Evolutionary conservation across 805 yeast genomes (phyloP).

Genomic region (Monosporozyma solicola): DNA sequence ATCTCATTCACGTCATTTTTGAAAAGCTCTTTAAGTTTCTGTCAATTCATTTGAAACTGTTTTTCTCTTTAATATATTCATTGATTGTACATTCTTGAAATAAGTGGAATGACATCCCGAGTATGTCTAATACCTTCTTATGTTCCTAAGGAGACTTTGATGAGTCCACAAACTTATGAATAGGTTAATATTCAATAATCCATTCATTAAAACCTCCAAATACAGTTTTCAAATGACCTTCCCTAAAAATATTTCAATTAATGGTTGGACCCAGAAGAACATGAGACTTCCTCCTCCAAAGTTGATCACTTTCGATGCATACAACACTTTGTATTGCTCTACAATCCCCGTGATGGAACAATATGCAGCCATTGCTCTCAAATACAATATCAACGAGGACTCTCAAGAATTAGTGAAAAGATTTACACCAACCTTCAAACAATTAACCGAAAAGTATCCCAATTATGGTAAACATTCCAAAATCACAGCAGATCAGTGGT

Average conservation of each 20-base stretch:
- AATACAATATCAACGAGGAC: conserved; percentile 35
- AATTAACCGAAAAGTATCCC: conserved; percentile 38
- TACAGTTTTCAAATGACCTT: conserved; percentile 8
- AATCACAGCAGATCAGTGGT: conserved; percentile 41
- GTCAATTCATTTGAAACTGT: background rate
- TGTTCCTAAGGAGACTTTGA: background rate
- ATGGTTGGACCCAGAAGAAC: conserved; percentile 6
- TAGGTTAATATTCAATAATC: background rate
- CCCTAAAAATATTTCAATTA: conserved; percentile 11
- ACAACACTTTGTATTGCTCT: conserved; percentile 57
- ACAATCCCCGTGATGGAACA: conserved; percentile 43
- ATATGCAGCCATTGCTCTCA: conserved; percentile 41
- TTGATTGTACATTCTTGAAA: background rate
- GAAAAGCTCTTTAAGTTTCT: background rate
- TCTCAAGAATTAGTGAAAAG: conserved; percentile 17
- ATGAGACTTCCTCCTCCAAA: conserved; percentile 28
- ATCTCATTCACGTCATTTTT: background rate
- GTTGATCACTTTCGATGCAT: conserved; percentile 57
- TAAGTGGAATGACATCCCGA: background rate
- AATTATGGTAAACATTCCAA: conserved; percentile 48
- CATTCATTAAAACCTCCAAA: background rate
- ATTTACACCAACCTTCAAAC: conserved; percentile 30
- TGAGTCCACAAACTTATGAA: background rate
- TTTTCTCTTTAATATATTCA: background rate
- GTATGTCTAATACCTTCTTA: background rate